Evolutionary conservation across 192 early-diverging fungal genomes (phyloP).

Genomic region (Linnemannia zychae): DNA sequence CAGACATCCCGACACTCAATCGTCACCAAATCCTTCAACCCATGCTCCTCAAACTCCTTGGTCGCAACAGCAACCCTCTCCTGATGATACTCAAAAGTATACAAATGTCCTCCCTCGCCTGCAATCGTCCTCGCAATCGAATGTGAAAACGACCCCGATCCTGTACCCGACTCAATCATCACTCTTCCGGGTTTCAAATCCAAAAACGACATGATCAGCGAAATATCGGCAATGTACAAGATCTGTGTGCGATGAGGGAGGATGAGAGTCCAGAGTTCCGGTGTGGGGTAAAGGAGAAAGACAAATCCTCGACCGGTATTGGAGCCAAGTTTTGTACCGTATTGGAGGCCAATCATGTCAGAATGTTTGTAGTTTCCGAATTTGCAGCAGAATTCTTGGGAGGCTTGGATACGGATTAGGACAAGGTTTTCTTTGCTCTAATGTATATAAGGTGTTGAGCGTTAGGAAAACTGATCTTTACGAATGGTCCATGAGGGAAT

Average conservation of each 20-base stretch:
- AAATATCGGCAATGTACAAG: conserved; percentile 93
- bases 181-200: conserved; percentile 84
- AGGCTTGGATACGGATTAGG: conserved; percentile 67
- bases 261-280: conserved; percentile 94
- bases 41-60: conserved; percentile 85
- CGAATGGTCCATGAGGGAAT: conserved; percentile 75
- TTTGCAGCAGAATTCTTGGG: conserved; percentile 74
- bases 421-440: conserved; percentile 79
- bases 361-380: conserved; percentile 85
- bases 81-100: conserved; percentile 93
- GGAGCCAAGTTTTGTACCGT: conserved; percentile 81
- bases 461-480: background rate
- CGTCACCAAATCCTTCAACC: conserved; percentile 73
- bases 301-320: conserved; percentile 77
- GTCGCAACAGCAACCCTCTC: conserved; percentile 71
- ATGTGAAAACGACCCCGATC: conserved; percentile 96
- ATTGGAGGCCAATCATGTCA: conserved; percentile 87
- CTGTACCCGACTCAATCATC: conserved; percentile 92
- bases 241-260: conserved; percentile 97
- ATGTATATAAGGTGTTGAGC: conserved; percentile 29
- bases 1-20: conserved; percentile 88
- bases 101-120: conserved; percentile 87
- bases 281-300: conserved; percentile 89
- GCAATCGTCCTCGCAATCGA: conserved; percentile 91
- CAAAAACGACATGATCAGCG: conserved; percentile 82